These are phyloP conservation scores for Starmerella stigmatis DNA, from an alignment of 805 yeast genomes.

Conservation along the genomic window DNA sequence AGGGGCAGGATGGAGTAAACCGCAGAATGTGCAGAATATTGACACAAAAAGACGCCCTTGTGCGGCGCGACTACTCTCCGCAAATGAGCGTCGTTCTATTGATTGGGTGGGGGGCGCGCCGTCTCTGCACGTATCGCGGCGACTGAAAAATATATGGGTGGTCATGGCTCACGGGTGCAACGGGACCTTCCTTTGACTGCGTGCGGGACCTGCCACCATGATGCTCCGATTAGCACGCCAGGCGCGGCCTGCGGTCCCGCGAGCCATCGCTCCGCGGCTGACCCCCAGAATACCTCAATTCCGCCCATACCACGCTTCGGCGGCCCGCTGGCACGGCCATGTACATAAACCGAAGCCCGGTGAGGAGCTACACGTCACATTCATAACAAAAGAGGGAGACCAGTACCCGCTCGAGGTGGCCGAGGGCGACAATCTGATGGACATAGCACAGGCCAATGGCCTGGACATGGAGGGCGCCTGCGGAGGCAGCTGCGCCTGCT, in stretches of 20 bases:
- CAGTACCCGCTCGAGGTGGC: constrained; percentile 76
- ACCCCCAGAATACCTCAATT: not conserved
- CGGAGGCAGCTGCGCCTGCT: constrained; percentile 98
- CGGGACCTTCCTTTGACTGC: too few species aligned
- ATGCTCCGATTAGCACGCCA: constrained; percentile 5
- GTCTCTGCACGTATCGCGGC: not conserved
- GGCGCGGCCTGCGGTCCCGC: not conserved
- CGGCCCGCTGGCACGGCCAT: constrained; percentile 56
- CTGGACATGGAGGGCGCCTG: constrained; percentile 96
- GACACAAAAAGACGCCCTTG: too few species aligned
- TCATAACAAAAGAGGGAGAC: constrained; percentile 82
- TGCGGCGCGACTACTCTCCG: too few species aligned
- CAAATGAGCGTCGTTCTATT: too few species aligned
- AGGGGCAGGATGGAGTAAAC: too few species aligned
- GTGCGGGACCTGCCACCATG: too few species aligned
- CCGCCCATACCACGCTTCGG: not conserved
- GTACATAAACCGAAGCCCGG: constrained; percentile 85
- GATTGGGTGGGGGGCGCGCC: too few species aligned
- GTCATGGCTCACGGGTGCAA: too few species aligned
- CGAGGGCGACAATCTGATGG: constrained; percentile 84
- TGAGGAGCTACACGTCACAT: constrained; percentile 79
- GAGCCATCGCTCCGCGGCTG: not conserved
- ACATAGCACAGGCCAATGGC: constrained; percentile 88
- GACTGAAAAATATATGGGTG: not conserved
- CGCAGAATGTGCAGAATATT: too few species aligned